A percentile compares a stretch with the other conserved stretches of the same genome.
phyloP scores from a whole-genome alignment of 2,329 filamentous ascomycete species.

The Madurella fahalii region DNA sequence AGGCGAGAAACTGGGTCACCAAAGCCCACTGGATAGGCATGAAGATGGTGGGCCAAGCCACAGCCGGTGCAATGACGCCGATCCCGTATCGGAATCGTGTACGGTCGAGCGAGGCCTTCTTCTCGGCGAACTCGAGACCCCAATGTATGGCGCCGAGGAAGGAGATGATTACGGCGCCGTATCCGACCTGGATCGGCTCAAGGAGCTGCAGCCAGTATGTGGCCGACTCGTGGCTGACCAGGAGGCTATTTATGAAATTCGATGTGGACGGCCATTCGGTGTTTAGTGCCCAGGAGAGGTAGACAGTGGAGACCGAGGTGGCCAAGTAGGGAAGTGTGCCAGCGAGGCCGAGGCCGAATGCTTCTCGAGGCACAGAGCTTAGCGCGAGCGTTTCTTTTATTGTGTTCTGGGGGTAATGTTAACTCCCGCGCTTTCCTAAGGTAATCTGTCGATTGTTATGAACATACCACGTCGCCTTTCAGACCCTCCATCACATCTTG shows the following conservation, averaged over 20 bases:
- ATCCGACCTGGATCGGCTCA: slow-evolving; percentile 85
- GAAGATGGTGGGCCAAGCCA: slow-evolving; percentile 87
- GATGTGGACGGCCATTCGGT: slow-evolving; percentile 57
- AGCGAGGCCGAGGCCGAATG: slow-evolving; percentile 65
- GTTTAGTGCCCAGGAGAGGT: slow-evolving; percentile 78
- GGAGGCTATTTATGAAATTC: slow-evolving; percentile 58
- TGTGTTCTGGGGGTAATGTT: slow-evolving; percentile 43
- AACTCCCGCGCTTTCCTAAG: no score
- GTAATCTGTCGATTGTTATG: slow-evolving; percentile 11
- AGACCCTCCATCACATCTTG: slow-evolving; percentile 34
- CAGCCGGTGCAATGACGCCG: slow-evolving; percentile 71
- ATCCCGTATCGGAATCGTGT: slow-evolving; percentile 79
- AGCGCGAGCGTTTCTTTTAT: slow-evolving; percentile 68
- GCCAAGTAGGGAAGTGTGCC: slow-evolving; percentile 82
- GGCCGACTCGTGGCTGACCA: slow-evolving; percentile 68
- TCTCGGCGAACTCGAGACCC: slow-evolving; percentile 81
- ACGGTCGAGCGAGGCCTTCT: slow-evolving; percentile 54
- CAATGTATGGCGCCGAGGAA: slow-evolving; percentile 92
- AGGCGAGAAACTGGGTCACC: slow-evolving; percentile 79
- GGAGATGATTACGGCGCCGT: slow-evolving; percentile 87
- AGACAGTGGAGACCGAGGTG: slow-evolving; percentile 78
- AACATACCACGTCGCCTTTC: slow-evolving; percentile 52
- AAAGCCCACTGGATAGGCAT: slow-evolving; percentile 81
- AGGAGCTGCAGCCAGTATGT: slow-evolving; percentile 67
- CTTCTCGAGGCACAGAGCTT: slow-evolving; percentile 60